Evolutionary conservation across 2,329 filamentous ascomycete genomes (phyloP), one percentile per base, ranked within the genome.

Genomic region (Ophiosphaerella herpotricha): DNA sequence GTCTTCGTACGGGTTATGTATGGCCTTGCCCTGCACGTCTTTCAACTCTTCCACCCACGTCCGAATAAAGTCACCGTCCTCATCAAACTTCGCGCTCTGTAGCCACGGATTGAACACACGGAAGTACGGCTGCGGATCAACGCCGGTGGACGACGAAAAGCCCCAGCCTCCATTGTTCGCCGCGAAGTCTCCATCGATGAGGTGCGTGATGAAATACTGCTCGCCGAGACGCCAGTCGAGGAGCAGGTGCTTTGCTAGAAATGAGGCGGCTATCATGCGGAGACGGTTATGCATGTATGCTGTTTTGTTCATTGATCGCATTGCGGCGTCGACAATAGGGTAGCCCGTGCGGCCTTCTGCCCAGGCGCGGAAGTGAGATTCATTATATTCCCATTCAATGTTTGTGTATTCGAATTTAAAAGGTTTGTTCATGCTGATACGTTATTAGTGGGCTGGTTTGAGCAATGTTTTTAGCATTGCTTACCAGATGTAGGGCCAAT

Each of bases 51-150:
- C 86, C 7, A 96, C 79, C 91, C 91, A 96, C 51, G 84, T 84
- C 33, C 88, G 81, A 48, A 96, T 95, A 68, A 93, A 96, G 13
- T 85, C 83, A 0, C 91, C 92, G 0, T 87, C 78, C 0, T 82
- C 77, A 67, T 96, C 91, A 61, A 95, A 96, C 73, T 88, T 92
- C 78, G 94, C 89, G 60, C 88, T 90, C 76, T 96, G 91, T 14
- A 90, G 75, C 38, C 91, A 70, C 0, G 91, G 91, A 63, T 95
- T 96, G 74, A 96, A 96, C 43, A 96, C 89, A 6, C 91, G 82
- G 57, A 96, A 96, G 68, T 95, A 96, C 0, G 91, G 91, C 72
- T 96, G 89, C 1, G 90, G 89, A 70, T 95, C 90, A 6, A 91
- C 89, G 1, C 90, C 88, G 0, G 86, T 86, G 14, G 80, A 84